Conservation (phyloP, 768 basidiomycete genomes). For the Xerocomellus intermedius region DNA sequence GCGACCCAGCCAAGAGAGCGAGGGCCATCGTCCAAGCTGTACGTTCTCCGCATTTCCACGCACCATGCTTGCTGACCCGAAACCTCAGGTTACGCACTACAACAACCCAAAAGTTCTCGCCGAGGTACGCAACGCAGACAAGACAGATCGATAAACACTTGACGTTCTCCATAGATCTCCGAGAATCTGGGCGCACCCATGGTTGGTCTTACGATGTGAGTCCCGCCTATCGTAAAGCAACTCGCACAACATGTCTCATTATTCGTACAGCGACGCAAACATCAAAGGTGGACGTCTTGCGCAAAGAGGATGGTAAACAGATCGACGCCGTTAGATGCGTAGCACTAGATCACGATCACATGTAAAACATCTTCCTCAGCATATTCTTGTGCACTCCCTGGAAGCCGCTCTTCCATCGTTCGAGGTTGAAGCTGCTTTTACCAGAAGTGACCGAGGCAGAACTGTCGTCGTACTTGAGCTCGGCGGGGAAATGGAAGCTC, state of each 20-base stretch:
- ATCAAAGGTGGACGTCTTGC: slow-evolving; percentile 72
- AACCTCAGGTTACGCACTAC: slow-evolving; percentile 78
- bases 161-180: slow-evolving; percentile 50
- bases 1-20: slow-evolving; percentile 91
- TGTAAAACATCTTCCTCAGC: slow-evolving; percentile 32
- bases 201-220: slow-evolving; percentile 89
- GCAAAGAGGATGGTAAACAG: slow-evolving; percentile 58
- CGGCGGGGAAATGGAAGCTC: slow-evolving; percentile 47
- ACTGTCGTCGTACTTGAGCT: slow-evolving; percentile 37
- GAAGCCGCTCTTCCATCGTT: slow-evolving; percentile 36
- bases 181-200: slow-evolving; percentile 88
- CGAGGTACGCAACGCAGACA: slow-evolving; percentile 49
- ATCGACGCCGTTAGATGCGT: slow-evolving; percentile 7
- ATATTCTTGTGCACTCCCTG: slow-evolving; percentile 30
- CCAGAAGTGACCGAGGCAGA: slow-evolving; percentile 37
- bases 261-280: slow-evolving; percentile 49
- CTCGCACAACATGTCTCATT: background rate
- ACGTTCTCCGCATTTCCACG: slow-evolving; percentile 18
- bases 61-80: slow-evolving; percentile 1
- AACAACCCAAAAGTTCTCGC: slow-evolving; percentile 92
- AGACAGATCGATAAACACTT: background rate
- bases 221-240: slow-evolving; percentile 9
- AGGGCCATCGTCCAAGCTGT: slow-evolving; percentile 96
- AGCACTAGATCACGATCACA: slow-evolving; percentile 30
- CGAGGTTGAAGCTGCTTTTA: slow-evolving; percentile 24